Evolutionary conservation across 2,329 filamentous ascomycete genomes (phyloP), one percentile per base, ranked within the genome.

Genomic region (Helotiales sp.): DNA sequence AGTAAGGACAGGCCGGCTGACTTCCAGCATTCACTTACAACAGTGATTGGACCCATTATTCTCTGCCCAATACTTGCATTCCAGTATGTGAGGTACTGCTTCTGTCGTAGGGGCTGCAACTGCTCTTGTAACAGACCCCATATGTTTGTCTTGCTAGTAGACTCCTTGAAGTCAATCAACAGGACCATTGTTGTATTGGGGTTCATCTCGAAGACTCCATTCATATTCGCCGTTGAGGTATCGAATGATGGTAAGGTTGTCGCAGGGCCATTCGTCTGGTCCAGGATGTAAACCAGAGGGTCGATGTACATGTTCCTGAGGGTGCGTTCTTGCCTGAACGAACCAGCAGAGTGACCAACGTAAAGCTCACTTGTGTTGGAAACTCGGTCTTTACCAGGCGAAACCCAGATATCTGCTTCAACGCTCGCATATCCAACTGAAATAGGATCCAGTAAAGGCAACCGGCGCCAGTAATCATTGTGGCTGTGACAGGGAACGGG

Each of bases 151-250:
- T 83, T 84, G 32, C 82, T 76, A 4, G 47, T 22, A 26, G 22
- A 26, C 5, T 82, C 87, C 78, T 93, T 93, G 76, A 93, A 80
- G 75, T 93, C 90, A 37, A 93, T 82, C 6, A 92, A 82, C 6
- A 93, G 81, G 1, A 86, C 80, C 1, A 91, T 77, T 0, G 86
- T 82, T 72, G 86, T 85, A 0, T 75, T 70, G 0, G 86, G 84
- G 64, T 82, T 78, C 13, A 77, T 77, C 67, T 83, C 79, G 72
- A 86, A 89, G 13, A 92, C 78, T 11, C 37, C 37, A 17, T 17
- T 40, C 37, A 17, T 2, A 17, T 11, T 15, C 2, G 6, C 10
- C 13, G 10, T 40, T 15, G 37, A 40, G 13, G 13, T 15, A 15
- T 40, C 17, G 37, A 6, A 2, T 15, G 37, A 4, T 40, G 37